Evolutionary conservation across 805 yeast genomes (phyloP).

Genomic region (Starmerella tilneyi): DNA sequence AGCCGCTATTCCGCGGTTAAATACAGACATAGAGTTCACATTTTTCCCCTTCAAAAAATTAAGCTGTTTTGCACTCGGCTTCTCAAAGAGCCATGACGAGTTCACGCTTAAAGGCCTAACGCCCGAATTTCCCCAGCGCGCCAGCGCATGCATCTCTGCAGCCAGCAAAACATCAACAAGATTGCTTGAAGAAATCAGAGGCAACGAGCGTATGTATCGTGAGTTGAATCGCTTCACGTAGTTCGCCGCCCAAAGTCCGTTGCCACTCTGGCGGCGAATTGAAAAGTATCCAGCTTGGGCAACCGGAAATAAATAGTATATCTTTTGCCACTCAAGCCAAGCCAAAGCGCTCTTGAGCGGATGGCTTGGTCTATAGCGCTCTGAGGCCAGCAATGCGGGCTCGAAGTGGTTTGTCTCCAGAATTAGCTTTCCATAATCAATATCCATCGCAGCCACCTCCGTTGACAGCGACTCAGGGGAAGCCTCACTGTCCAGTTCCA

Average conservation of each 20-base stretch:
- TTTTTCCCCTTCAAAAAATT: not conserved
- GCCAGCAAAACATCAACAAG: slow-evolving; percentile 6
- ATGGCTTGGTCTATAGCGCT: slow-evolving; percentile 10
- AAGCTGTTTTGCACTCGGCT: slow-evolving; percentile 5
- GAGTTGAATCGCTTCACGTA: not conserved
- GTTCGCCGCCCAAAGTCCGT: slow-evolving; percentile 2
- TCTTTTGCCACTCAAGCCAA: slow-evolving; percentile 13
- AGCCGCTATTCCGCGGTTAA: slow-evolving; percentile 17
- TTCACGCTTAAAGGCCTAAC: not conserved
- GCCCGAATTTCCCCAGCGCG: not conserved
- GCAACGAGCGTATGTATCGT: not conserved
- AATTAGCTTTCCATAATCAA: slow-evolving; percentile 8
- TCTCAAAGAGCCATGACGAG: slow-evolving; percentile 1
- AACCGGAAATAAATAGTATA: slow-evolving; percentile 17
- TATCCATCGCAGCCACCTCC: not conserved
- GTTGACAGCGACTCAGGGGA: too few species aligned
- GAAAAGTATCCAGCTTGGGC: not conserved
- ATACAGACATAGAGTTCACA: not conserved
- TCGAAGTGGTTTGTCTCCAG: slow-evolving; percentile 8
- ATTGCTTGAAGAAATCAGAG: not conserved
- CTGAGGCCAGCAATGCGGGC: not conserved
- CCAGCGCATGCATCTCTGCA: not conserved
- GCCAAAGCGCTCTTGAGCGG: slow-evolving; percentile 17
- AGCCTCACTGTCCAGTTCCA: too few species aligned
- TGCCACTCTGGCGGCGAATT: not conserved